These are phyloP conservation scores for Apocynum venetum DNA, from an alignment of 257 asterid genomes.

Conservation along the genomic window DNA sequence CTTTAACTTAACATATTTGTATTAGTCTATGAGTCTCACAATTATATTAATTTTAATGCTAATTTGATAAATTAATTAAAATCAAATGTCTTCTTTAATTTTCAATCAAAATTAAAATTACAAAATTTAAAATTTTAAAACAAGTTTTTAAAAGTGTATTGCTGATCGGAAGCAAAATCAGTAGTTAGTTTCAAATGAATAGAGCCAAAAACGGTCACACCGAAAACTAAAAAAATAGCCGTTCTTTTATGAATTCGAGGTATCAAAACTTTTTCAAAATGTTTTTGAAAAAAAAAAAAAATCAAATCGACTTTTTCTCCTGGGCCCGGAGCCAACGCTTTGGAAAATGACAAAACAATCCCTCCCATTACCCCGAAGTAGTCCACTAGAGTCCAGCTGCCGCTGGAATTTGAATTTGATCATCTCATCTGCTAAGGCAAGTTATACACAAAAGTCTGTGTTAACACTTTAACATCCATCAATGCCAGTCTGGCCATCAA, in stretches of 20 bases:
- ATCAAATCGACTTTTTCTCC: neutral
- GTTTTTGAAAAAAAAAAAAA: too few species aligned
- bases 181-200: neutral
- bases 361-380: neutral
- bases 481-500: neutral
- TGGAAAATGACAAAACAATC: neutral
- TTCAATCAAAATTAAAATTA: too few species aligned
- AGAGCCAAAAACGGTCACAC: neutral
- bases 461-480: neutral
- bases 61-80: too few species aligned
- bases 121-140: too few species aligned
- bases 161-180: too few species aligned
- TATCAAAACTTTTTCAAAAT: neutral
- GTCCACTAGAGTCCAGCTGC: too few species aligned
- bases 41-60: too few species aligned
- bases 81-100: too few species aligned
- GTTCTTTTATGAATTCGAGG: neutral
- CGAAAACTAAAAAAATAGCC: slow-evolving; percentile 1
- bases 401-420: neutral
- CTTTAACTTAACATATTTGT: too few species aligned
- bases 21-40: too few species aligned
- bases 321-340: neutral
- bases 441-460: neutral
- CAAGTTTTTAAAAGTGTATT: too few species aligned
- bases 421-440: neutral